A percentile compares a stretch with the other conserved stretches of the same genome.
Conservation (phyloP, 2,329 filamentous ascomycete genomes). For the Xylariaceae sp. region DNA sequence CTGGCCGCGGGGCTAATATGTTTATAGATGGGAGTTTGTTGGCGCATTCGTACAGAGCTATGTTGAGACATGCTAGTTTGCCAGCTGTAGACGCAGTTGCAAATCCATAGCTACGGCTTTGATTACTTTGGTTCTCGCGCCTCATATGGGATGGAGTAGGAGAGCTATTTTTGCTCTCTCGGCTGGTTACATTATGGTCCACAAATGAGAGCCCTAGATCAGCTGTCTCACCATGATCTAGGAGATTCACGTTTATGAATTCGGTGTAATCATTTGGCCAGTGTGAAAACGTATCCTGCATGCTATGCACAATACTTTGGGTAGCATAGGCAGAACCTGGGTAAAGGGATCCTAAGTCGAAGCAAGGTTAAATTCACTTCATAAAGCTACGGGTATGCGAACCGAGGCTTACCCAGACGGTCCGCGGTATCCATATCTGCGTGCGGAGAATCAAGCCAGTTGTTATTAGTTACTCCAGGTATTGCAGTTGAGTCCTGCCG, state of each 20-base stretch:
- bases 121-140: neutral
- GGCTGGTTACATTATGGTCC: neutral
- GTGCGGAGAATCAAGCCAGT: slow-evolving; percentile 2
- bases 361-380: neutral
- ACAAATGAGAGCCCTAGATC: neutral
- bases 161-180: neutral
- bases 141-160: neutral
- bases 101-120: neutral
- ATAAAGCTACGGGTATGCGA: neutral
- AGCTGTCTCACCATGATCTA: neutral
- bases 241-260: neutral
- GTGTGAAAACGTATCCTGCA: neutral
- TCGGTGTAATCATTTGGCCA: neutral
- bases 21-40: slow-evolving; percentile 23
- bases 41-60: slow-evolving; percentile 21
- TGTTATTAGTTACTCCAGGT: neutral
- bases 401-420: slow-evolving; percentile 2
- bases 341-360: neutral
- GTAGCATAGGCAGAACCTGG: neutral
- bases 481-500: neutral
- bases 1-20: neutral
- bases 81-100: neutral
- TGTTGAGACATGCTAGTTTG: slow-evolving; percentile 12
- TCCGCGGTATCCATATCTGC: neutral
- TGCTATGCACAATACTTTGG: too few species aligned